Evolutionary conservation across 2,329 filamentous ascomycete species (phyloP).

Genomic region (Monosporascus sp.): DNA sequence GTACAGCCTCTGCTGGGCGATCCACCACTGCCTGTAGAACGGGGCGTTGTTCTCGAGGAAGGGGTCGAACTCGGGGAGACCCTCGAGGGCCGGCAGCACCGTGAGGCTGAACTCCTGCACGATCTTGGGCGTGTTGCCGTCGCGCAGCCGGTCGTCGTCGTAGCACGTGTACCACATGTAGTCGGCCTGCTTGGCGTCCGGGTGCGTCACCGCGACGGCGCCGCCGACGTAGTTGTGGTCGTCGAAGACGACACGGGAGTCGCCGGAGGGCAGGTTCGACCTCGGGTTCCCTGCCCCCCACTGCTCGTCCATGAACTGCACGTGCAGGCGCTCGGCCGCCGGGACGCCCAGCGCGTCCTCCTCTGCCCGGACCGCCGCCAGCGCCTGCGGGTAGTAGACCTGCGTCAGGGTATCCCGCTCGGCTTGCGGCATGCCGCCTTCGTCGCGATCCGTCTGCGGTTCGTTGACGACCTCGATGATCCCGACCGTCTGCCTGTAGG

Average conservation of each 20-base stretch:
- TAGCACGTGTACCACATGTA: slow-evolving; percentile 38
- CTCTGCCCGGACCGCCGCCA: slow-evolving; percentile 32
- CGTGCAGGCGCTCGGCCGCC: slow-evolving; percentile 33
- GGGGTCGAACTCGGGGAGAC: slow-evolving; percentile 30
- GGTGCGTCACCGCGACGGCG: slow-evolving; percentile 16
- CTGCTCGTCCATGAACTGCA: slow-evolving; percentile 29
- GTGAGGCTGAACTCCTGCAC: slow-evolving; percentile 44
- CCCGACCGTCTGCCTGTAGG: slow-evolving; percentile 37
- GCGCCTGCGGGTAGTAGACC: slow-evolving; percentile 38
- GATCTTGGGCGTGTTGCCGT: slow-evolving; percentile 29
- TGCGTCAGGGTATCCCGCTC: slow-evolving; percentile 22
- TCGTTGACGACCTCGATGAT: slow-evolving; percentile 45
- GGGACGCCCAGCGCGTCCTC: slow-evolving; percentile 32
- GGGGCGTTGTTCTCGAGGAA: slow-evolving; percentile 14
- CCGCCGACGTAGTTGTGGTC: slow-evolving; percentile 45
- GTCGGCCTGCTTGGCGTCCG: slow-evolving; percentile 29
- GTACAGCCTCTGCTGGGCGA: slow-evolving; percentile 31
- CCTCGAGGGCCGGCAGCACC: slow-evolving; percentile 33
- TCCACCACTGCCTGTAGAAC: slow-evolving; percentile 44
- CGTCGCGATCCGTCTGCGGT: slow-evolving; percentile 26
- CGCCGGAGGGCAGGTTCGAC: slow-evolving; percentile 25
- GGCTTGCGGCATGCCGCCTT: not conserved
- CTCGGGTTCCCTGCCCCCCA: slow-evolving; percentile 44
- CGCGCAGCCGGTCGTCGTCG: slow-evolving; percentile 28
- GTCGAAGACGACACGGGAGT: slow-evolving; percentile 37